A percentile compares a stretch with the other conserved stretches of the same genome.
Evolutionary conservation across 139 green algal genomes (phyloP).

Genomic region (Tetraselmis striata): DNA sequence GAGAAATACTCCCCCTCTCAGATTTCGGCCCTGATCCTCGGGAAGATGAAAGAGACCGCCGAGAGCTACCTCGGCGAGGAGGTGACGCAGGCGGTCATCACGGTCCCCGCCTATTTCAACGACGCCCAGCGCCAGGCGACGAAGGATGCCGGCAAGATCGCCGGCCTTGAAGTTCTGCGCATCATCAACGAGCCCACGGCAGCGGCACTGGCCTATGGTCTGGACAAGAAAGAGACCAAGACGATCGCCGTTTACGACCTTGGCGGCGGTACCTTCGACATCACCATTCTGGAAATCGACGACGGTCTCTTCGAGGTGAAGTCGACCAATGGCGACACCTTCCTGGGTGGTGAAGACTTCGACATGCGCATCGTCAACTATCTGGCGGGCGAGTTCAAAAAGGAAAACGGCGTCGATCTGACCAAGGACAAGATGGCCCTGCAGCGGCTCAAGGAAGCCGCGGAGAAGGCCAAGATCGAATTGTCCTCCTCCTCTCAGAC

Average conservation of each 20-base stretch:
- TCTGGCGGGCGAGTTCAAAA: not conserved
- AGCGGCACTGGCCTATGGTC: constrained; percentile 14
- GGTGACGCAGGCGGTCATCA: too few relatives aligned
- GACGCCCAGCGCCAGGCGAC: too few relatives aligned
- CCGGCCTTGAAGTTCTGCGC: constrained; percentile 25
- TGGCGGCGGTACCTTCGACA: constrained; percentile 27
- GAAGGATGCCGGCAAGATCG: constrained; percentile 29
- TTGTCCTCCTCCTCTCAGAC: not conserved
- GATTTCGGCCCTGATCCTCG: constrained; percentile 26
- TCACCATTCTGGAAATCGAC: constrained; percentile 20
- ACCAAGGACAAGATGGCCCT: not conserved
- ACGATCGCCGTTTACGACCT: constrained; percentile 25
- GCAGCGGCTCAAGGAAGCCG: constrained; percentile 7
- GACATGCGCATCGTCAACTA: constrained; percentile 12
- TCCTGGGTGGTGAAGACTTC: constrained; percentile 25
- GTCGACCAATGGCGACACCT: too few relatives aligned
- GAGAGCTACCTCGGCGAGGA: constrained; percentile 19
- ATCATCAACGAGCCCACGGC: too few relatives aligned
- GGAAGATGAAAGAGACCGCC: constrained; percentile 27
- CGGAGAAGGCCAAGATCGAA: constrained; percentile 14
- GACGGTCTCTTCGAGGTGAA: constrained; percentile 27
- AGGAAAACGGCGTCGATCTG: constrained; percentile 5
- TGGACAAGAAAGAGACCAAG: constrained; percentile 14
- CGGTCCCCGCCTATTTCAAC: constrained; percentile 22
- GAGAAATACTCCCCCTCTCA: constrained; percentile 18